phyloP scores from a whole-genome alignment of 163 green algal species.

The Scenedesmus sp. region DNA sequence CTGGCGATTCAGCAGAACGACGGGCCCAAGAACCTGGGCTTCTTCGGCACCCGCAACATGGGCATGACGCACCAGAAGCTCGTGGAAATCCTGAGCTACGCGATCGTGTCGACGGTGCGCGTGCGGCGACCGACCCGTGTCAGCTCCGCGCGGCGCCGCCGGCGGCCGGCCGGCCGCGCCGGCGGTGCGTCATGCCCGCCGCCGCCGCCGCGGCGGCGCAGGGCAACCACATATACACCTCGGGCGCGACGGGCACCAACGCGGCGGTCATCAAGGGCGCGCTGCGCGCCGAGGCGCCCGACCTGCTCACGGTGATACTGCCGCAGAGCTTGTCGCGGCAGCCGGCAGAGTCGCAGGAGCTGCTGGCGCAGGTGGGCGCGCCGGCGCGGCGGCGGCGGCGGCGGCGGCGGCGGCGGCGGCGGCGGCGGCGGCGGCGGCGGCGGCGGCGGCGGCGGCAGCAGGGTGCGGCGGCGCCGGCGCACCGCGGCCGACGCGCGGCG shows the following conservation, averaged over 20 bases:
- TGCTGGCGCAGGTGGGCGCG: constrained; percentile 65
- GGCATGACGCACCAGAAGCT: constrained; percentile 96
- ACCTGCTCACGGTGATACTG: constrained; percentile 97
- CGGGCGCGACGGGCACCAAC: constrained; percentile 95
- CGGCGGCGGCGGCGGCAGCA: background rate
- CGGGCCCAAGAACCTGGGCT: constrained; percentile 91
- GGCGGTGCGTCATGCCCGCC: background rate
- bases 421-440: no score
- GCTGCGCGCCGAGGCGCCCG: constrained; percentile 83
- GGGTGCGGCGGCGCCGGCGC: no score
- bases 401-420: no score
- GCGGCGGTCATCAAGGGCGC: constrained; percentile 97
- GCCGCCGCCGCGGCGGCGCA: constrained; percentile 37
- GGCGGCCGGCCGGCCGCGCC: no score
- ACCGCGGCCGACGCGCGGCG: no score
- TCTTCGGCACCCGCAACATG: constrained; percentile 99
- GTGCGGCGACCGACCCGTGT: background rate
- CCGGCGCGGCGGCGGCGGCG: no score
- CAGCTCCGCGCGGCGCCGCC: background rate
- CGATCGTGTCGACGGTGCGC: constrained; percentile 93
- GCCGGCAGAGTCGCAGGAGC: constrained; percentile 92
- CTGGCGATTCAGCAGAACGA: constrained; percentile 95
- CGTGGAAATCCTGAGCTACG: constrained; percentile 97
- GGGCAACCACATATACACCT: constrained; percentile 98
- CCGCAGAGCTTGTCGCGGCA: constrained; percentile 85